These are phyloP conservation scores for Leucoagaricus sp. DNA, from an alignment of 1,284 basidiomycete species.

Conservation along the genomic window DNA sequence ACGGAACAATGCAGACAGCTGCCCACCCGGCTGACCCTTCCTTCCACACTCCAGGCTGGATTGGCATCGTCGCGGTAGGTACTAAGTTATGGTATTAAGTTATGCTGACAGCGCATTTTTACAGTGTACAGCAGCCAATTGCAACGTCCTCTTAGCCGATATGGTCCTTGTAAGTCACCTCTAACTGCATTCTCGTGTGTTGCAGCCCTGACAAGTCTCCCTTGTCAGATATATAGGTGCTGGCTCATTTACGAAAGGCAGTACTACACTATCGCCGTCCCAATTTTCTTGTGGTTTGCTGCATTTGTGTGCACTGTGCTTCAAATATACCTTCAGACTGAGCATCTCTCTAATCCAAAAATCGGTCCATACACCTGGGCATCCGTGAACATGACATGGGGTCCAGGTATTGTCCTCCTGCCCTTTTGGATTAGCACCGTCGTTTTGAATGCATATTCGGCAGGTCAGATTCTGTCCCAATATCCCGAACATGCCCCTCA, in stretches of 20 bases:
- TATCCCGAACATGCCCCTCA: too few species aligned
- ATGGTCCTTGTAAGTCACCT: background rate
- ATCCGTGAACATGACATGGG: slow-evolving; percentile 9
- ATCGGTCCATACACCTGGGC: background rate
- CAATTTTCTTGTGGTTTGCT: slow-evolving; percentile 5
- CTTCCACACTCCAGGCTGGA: background rate
- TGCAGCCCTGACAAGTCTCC: background rate
- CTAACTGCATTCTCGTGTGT: background rate
- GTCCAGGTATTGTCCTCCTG: slow-evolving; percentile 11
- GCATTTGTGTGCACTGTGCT: slow-evolving; percentile 9
- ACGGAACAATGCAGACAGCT: background rate
- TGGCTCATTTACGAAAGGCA: background rate
- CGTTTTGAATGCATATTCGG: slow-evolving; percentile 7
- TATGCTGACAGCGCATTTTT: too few species aligned
- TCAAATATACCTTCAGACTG: slow-evolving; percentile 10
- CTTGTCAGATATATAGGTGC: slow-evolving; percentile 12
- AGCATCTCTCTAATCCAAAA: background rate
- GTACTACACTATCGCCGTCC: slow-evolving; percentile 1
- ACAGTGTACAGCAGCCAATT: slow-evolving; percentile 2
- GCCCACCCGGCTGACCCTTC: background rate
- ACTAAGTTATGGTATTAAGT: too few species aligned
- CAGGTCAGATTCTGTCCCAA: background rate
- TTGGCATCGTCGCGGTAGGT: background rate
- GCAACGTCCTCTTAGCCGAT: background rate
- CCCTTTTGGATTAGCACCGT: slow-evolving; percentile 14